phyloP scores from a whole-genome alignment of 2,329 filamentous ascomycete species.

The Coniella vitis region DNA sequence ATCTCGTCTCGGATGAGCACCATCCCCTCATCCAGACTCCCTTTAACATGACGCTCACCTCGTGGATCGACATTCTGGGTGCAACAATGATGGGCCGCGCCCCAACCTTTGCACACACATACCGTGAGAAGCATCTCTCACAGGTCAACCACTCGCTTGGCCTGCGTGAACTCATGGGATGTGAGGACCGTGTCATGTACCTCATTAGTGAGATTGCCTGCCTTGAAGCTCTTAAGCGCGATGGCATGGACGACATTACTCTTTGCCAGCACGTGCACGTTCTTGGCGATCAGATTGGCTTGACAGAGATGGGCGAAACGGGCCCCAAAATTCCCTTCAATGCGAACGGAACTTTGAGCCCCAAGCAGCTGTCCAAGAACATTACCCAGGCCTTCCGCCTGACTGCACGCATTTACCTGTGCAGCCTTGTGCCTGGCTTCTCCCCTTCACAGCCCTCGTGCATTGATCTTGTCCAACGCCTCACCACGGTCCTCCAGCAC shows the following conservation, averaged over 20 bases:
- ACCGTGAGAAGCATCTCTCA: conserved; percentile 86
- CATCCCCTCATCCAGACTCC: conserved; percentile 60
- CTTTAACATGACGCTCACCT: conserved; percentile 90
- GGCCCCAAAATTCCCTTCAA: conserved; percentile 56
- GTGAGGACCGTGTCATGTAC: conserved; percentile 96
- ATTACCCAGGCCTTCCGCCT: conserved; percentile 87
- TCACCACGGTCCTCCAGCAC: conserved; percentile 68
- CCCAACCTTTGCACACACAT: conserved; percentile 88
- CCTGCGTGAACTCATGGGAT: conserved; percentile 90
- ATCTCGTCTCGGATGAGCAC: conserved; percentile 53
- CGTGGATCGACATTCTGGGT: conserved; percentile 97
- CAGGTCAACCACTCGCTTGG: conserved; percentile 55
- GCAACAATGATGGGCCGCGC: conserved; percentile 84
- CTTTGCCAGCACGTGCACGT: conserved; percentile 84
- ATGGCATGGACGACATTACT: conserved; percentile 76
- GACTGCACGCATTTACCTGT: conserved; percentile 93
- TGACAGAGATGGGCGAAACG: conserved; percentile 62
- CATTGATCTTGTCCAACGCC: conserved; percentile 68
- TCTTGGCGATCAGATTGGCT: conserved; percentile 79
- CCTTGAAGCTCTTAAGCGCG: conserved; percentile 78
- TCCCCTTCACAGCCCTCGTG: conserved; percentile 68
- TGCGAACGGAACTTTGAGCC: conserved; percentile 67
- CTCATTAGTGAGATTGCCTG: conserved; percentile 96
- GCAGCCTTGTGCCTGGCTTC: conserved; percentile 86
- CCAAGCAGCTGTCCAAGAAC: conserved; percentile 78